Percentiles rank a stretch among this genome's conserved stretches.
Conservation (phyloP, 1,284 basidiomycete species). For the Vanrija sp. region DNA sequence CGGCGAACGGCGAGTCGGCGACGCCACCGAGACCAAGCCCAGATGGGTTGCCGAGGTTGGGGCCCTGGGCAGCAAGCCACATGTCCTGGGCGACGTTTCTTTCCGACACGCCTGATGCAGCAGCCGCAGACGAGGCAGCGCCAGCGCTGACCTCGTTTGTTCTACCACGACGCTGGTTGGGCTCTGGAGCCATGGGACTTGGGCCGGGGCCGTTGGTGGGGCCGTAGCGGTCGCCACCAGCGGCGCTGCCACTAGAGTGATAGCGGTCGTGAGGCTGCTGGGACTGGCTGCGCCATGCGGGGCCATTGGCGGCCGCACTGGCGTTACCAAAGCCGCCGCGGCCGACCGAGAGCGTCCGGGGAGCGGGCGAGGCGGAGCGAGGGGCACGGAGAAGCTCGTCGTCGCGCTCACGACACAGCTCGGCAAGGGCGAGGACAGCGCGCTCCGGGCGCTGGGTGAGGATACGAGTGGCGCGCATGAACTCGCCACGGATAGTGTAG, state of each 20-base stretch:
- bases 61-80: conserved; percentile 44
- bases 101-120: no score
- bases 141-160: no score
- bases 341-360: conserved; percentile 35
- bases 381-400: conserved; percentile 49
- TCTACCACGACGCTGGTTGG: no score
- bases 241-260: not conserved
- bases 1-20: conserved; percentile 18
- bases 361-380: conserved; percentile 49
- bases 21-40: conserved; percentile 28
- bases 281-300: conserved; percentile 39
- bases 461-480: conserved; percentile 91
- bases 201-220: conserved; percentile 8
- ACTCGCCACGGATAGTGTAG: conserved; percentile 95
- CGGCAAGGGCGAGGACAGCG: conserved; percentile 71
- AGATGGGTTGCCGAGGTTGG: conserved; percentile 36
- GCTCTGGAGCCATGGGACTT: not conserved
- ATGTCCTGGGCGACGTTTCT: conserved; percentile 34
- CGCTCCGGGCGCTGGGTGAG: conserved; percentile 72
- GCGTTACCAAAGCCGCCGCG: conserved; percentile 17
- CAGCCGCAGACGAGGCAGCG: no score
- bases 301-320: conserved; percentile 2
- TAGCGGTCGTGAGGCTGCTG: conserved; percentile 41
- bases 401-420: conserved; percentile 63
- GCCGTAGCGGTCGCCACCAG: not conserved